phyloP scores from a whole-genome alignment of 306 rosid genomes.

The Purshia tridentata region DNA sequence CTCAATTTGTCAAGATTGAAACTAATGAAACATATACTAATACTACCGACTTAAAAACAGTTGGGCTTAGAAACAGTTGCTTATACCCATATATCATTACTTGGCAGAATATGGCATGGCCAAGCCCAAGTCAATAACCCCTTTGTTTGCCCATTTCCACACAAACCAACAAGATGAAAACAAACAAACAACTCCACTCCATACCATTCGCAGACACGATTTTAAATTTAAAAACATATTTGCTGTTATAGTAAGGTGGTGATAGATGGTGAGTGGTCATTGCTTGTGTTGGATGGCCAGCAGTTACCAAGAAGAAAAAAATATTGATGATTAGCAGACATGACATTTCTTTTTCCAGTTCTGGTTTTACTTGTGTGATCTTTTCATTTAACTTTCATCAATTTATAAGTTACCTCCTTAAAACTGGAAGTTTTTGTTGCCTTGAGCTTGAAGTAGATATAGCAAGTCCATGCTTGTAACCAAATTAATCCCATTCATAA shows the following conservation, averaged over 20 bases:
- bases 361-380: not conserved
- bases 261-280: not conserved
- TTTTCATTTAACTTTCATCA: not conserved
- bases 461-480: not conserved
- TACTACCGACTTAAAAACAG: too few species aligned
- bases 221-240: not conserved
- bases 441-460: not conserved
- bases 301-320: not conserved
- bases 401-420: not conserved
- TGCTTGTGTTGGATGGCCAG: not conserved
- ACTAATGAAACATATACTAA: too few species aligned
- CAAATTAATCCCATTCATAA: slow-evolving; percentile 3
- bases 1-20: not conserved
- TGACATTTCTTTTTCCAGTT: not conserved
- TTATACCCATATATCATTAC: too few species aligned
- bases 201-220: too few species aligned
- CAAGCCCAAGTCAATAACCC: too few species aligned
- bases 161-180: too few species aligned
- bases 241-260: not conserved
- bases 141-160: too few species aligned
- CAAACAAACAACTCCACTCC: too few species aligned
- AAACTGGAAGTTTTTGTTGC: not conserved
- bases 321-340: not conserved
- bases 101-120: too few species aligned
- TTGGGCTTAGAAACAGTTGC: too few species aligned